These are phyloP conservation scores for Hypomontagnella monticulosa DNA, from an alignment of 495 filamentous ascomycete species.

Conservation along the genomic window DNA sequence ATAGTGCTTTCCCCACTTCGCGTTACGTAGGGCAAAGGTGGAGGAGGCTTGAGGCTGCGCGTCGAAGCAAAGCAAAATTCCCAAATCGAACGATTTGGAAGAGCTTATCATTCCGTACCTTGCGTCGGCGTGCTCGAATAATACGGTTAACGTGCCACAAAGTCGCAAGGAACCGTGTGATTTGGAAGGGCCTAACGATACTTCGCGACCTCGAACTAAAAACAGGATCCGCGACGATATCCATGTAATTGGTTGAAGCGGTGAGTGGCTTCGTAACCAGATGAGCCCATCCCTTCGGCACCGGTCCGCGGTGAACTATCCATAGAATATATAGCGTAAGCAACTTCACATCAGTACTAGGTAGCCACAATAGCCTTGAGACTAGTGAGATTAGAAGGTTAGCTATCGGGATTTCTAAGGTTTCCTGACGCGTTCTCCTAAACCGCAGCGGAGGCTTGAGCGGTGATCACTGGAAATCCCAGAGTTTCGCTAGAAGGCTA, in stretches of 20 bases:
- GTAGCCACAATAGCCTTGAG: conserved; percentile 18
- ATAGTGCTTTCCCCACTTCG: conserved; percentile 41
- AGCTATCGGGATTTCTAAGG: conserved; percentile 13
- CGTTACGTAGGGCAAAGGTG: conserved; percentile 44
- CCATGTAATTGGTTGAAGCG: conserved; percentile 27
- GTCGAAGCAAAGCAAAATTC: conserved; percentile 34
- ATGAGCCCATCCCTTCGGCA: conserved; percentile 26
- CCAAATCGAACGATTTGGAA: conserved; percentile 36
- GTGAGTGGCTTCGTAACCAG: conserved; percentile 36
- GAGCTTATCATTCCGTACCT: conserved; percentile 41
- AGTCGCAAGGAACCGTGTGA: conserved; percentile 34
- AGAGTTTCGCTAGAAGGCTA: conserved; percentile 63
- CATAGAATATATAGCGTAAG: conserved; percentile 27
- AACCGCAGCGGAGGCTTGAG: conserved; percentile 12
- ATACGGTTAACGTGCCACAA: conserved; percentile 30
- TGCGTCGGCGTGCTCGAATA: conserved; percentile 36
- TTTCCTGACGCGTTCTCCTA: conserved; percentile 11
- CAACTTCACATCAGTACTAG: conserved; percentile 15
- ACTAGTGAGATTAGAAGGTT: conserved; percentile 11
- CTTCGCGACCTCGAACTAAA: conserved; percentile 20
- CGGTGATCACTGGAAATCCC: conserved; percentile 59
- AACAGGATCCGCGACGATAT: conserved; percentile 28
- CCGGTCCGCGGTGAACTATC: conserved; percentile 27
- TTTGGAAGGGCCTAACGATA: conserved; percentile 11
- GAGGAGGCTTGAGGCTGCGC: conserved; percentile 38